A percentile compares a stretch with the other conserved stretches of the same genome.
Conservation (phyloP, 805 yeast species). For the Jamesozyma gamospora region DNA sequence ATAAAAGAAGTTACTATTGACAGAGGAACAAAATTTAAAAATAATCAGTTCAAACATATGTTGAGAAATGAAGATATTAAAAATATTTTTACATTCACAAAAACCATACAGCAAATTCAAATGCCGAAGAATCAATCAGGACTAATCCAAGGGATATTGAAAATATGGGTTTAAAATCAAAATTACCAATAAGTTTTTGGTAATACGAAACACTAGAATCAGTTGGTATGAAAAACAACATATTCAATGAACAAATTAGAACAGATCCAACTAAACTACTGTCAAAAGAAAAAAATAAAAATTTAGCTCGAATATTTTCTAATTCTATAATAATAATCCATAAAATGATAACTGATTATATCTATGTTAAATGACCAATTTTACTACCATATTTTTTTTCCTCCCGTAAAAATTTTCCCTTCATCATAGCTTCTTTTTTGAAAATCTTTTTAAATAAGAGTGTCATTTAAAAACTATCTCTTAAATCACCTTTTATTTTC, state of each 20-base stretch:
- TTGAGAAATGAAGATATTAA: slow-evolving; percentile 2
- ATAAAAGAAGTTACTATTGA: slow-evolving; percentile 5
- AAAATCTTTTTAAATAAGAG: too few relatives aligned
- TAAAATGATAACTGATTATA: too few relatives aligned
- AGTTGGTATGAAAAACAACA: background rate
- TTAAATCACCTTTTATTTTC: too few relatives aligned
- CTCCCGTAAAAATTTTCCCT: too few relatives aligned
- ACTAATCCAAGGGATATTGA: slow-evolving; percentile 1
- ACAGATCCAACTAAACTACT: background rate
- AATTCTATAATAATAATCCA: too few relatives aligned
- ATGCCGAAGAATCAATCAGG: slow-evolving; percentile 7
- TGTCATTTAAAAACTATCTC: too few relatives aligned
- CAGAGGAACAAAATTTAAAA: slow-evolving; percentile 7
- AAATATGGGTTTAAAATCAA: slow-evolving; percentile 1
- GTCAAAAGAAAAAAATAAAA: background rate
- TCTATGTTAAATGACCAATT: too few relatives aligned
- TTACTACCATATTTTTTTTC: too few relatives aligned
- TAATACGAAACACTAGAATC: slow-evolving; percentile 1
- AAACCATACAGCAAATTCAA: slow-evolving; percentile 8
- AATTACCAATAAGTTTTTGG: slow-evolving; percentile 4
- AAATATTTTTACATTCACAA: slow-evolving; percentile 1
- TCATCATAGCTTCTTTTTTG: too few relatives aligned
- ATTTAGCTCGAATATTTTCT: too few relatives aligned
- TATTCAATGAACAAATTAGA: background rate
- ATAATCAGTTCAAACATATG: background rate